Conservation (phyloP, 352 stramenopile genomes). For the Paralagenidium karlingii region DNA sequence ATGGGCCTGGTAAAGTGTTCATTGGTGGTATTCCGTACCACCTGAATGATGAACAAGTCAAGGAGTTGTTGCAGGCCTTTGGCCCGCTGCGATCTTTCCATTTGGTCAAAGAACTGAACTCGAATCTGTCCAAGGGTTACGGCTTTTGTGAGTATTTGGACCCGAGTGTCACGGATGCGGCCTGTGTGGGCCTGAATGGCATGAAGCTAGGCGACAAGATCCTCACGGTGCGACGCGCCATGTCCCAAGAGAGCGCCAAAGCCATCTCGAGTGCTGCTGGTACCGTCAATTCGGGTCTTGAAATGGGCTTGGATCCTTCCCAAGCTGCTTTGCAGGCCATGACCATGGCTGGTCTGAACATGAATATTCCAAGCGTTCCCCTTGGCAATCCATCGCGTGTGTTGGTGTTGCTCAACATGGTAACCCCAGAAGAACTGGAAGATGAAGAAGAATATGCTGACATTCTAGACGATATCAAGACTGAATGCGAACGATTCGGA, state of each 20-base stretch:
- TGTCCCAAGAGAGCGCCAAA: slow-evolving; percentile 64
- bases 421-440: slow-evolving; percentile 91
- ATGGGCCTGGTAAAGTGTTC: slow-evolving; percentile 98
- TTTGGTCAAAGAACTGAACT: slow-evolving; percentile 89
- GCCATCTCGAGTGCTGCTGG: slow-evolving; percentile 42
- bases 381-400: slow-evolving; percentile 63
- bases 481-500: slow-evolving; percentile 88
- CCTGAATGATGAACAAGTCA: slow-evolving; percentile 91
- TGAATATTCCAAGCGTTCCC: slow-evolving; percentile 33
- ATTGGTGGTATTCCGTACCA: slow-evolving; percentile 96
- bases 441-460: slow-evolving; percentile 93
- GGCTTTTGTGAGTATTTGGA: slow-evolving; percentile 97
- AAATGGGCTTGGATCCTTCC: slow-evolving; percentile 58
- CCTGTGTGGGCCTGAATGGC: slow-evolving; percentile 91
- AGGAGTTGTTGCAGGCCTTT: slow-evolving; percentile 92
- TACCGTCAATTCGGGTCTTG: slow-evolving; percentile 49
- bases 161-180: slow-evolving; percentile 80
- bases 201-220: slow-evolving; percentile 90
- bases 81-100: slow-evolving; percentile 92
- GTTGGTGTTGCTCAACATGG: slow-evolving; percentile 97
- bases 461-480: slow-evolving; percentile 93
- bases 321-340: slow-evolving; percentile 55
- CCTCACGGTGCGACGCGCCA: slow-evolving; percentile 81
- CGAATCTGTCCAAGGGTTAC: slow-evolving; percentile 93
- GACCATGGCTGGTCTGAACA: slow-evolving; percentile 27